Evolutionary conservation across 1,284 basidiomycete genomes (phyloP), one percentile per base, ranked within the genome.

Genomic region (Cryptococcus jaspeensis): DNA sequence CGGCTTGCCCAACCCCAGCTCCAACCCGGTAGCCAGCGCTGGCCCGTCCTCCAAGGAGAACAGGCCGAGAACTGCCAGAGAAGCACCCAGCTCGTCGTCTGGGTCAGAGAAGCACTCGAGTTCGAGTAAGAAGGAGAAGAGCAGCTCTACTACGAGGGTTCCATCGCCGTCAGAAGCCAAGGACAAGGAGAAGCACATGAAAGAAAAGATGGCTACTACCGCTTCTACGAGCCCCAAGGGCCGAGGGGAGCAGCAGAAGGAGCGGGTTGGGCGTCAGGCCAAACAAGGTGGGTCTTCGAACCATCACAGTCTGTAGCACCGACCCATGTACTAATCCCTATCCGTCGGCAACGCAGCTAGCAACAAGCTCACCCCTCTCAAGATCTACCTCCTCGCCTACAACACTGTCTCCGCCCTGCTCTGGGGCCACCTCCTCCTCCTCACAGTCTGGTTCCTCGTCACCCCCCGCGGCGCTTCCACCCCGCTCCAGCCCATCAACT

Each of bases 351-450:
- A 37, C 55, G 55, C 47, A 32, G 28, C 28, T 4, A 32, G 28
- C 28, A 32, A 4, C 52, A 59, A 51, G 20, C 55, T 69, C n/a
- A 66, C 72, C 5, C 67, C 70, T 12, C 37, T 73, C 56, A 77
- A 76, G 56, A 55, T 63, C 75, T 95, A 94, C 79, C 82, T 96
- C 1, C 65, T 90, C 56, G 74, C 79, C 1, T 96, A 92, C 82
- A 95, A 96, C 79, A 62, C 83, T 59, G 68, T 87, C 52, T 90
- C 89, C 0, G 80, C 87, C 0, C 51, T 85, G 4, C 87, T 85
- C 43, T 95, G 92, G 92, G 75, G 76, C 0, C 84, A 84, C 73
- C 78, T 94, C 58, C 85, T 94, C 65, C 61, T 81, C 66, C 65
- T 73, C 53, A 80, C 81, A 45, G 50, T 72, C 52, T 40, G 53